Evolutionary conservation across 2,329 filamentous ascomycete genomes (phyloP), one percentile per base, ranked within the genome.

Genomic region (Hypoxylon sp.): DNA sequence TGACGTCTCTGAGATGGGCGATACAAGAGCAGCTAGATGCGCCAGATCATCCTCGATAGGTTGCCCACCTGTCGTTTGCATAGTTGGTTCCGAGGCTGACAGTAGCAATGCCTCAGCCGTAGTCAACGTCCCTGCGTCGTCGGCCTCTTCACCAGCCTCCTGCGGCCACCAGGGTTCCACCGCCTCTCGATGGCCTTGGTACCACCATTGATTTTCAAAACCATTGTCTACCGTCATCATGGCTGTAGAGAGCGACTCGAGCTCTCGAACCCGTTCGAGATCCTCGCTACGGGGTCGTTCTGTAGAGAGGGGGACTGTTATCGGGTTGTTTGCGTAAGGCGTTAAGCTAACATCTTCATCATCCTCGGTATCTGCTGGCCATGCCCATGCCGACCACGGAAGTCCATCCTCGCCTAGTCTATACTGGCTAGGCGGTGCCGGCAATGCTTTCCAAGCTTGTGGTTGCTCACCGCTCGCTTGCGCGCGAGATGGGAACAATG

Each of bases 151-250:
- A 10, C 65, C 50, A 0, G 67, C 61, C 17, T 73, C 67, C 10
- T 67, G 46, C 1, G 73, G 70, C 28, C 67, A 60, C 53, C 71
- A 65, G 14, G 57, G 49, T 45, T 67, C 64, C 21, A 70, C 75
- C 1, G 75, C 67, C 52, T 78, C 76, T 1, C 80, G 75, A 7
- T 66, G 63, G 0, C 84, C 85, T 67, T 84, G 83, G 70, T 86
- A 82, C 85, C 85, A 87, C 85, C 85, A 87, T 74, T 87, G 85
- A 67, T 84, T 82, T 76, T 87, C 85, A 69, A 87, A 87, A 2
- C 85, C 85, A 70, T 87, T 87, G 72, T 87, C 85, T 2, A 87
- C 82, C 2, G 85, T 87, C 78, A 87, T 82, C 80, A 87, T 82
- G 38, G 85, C 85, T 3, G 82, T 81, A 9, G 84, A 85, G 3